Evolutionary conservation across 306 rosid genomes (phyloP), one percentile per base, ranked within the genome.

Genomic region (Gynostemma pentaphyllum): DNA sequence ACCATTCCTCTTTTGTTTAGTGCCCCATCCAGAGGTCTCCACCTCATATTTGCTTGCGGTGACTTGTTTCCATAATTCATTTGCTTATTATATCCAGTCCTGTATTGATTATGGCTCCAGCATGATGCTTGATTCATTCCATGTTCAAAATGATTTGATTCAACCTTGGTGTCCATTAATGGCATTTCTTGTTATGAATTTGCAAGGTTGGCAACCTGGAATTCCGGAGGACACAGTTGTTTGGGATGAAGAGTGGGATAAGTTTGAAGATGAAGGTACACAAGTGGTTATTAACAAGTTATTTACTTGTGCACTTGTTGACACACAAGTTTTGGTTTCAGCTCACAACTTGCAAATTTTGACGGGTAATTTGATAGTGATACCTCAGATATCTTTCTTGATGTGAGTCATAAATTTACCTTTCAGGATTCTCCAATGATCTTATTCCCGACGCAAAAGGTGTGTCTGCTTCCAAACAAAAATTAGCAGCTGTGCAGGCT

Each of bases 181-280:
- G 70, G 46, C 64, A 60, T 37, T 70, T 53, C 66, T 73, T 46
- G 40, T 23, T 41, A 68, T 78, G 77, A 64, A 69, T 57, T 55
- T 67, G 48, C 9, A 54, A 90, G 98, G 98, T 47, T 91, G 98
- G 98, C 89, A 80, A 91, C 96, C 96, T 34, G 96, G 92, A 72
- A 74, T 83, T 72, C n/a, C 80, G 14, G 96, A 86, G 52, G 85
- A 69, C 52, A 87, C 98, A 48, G 85, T 90, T 69, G 79, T 75
- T 56, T 92, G 98, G 98, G 98, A 92, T 70, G 98, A 92, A 81
- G 98, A 92, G 46, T 92, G 98, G 98, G 98, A 92, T 83, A 92
- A 92, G 76, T 92, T 92, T 64, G 98, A 92, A 76, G 98, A 92
- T 56, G 98, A 85, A 80, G 96, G 98, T 92, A 66, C 11, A 22